phyloP scores from a whole-genome alignment of 179 eudicot genomes.

The Camellia oleifera region DNA sequence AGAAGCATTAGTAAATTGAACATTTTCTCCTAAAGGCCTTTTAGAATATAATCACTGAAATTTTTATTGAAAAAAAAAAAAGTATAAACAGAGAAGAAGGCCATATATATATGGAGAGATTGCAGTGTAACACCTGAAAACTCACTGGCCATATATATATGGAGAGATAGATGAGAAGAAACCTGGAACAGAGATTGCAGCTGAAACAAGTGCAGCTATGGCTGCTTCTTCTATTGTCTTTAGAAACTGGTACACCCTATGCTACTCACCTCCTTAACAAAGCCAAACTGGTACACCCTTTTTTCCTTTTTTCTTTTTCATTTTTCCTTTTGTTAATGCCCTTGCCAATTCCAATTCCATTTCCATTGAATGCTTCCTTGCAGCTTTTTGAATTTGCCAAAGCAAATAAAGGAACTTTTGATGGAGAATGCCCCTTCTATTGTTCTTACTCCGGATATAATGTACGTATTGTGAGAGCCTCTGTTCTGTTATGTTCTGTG shows the following conservation, averaged over 20 bases:
- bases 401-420: conserved; percentile 54
- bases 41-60: too few species aligned
- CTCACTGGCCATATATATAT: too few species aligned
- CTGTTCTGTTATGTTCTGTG: not conserved
- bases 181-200: conserved; percentile 93
- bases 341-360: not conserved
- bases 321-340: too few species aligned
- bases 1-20: too few species aligned
- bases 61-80: too few species aligned
- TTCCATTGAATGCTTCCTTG: conserved; percentile 3
- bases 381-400: conserved; percentile 78
- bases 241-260: conserved; percentile 41
- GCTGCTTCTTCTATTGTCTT: conserved; percentile 79
- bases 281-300: conserved; percentile 48
- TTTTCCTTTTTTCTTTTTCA: not conserved
- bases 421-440: conserved; percentile 92
- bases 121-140: too few species aligned
- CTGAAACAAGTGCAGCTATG: conserved; percentile 84
- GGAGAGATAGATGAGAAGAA: conserved; percentile 36
- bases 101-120: too few species aligned
- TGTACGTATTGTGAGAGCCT: conserved; percentile 28
- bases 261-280: conserved; percentile 51
- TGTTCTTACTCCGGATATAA: conserved; percentile 82
- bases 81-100: too few species aligned
- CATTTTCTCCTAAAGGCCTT: too few species aligned